Evolutionary conservation across 2,329 filamentous ascomycete species (phyloP).

Genomic region (Exophiala xenobiotica): DNA sequence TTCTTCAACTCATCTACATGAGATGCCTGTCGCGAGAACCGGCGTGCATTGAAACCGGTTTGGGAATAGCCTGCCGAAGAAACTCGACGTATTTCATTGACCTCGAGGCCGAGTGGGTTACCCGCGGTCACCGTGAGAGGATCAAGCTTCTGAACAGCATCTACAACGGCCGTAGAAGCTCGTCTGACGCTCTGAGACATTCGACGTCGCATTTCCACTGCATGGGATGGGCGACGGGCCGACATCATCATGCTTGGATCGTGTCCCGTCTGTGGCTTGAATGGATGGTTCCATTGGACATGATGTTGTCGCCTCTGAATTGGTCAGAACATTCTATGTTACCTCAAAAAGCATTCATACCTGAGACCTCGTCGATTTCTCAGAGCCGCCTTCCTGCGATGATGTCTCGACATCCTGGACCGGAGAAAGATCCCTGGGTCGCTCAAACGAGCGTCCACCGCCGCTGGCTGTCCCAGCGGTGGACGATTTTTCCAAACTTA

Average conservation of each 20-base stretch:
- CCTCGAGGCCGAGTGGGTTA: constrained; percentile 19
- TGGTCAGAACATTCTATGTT: neutral
- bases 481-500: neutral
- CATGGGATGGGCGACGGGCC: neutral
- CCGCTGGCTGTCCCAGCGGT: neutral
- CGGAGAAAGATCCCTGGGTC: neutral
- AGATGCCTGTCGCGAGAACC: constrained; percentile 5
- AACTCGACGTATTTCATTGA: constrained; percentile 22
- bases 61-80: constrained; percentile 20
- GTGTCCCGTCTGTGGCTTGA: neutral
- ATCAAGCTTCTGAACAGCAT: constrained; percentile 19
- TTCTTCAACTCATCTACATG: neutral
- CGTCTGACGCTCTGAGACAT: constrained; percentile 15
- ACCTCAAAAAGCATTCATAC: neutral
- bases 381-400: neutral
- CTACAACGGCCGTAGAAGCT: constrained; percentile 14
- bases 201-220: constrained; percentile 7
- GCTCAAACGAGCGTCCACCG: neutral
- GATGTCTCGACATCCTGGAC: neutral
- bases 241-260: neutral
- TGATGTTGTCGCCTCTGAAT: neutral
- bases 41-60: constrained; percentile 18
- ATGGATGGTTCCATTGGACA: constrained; percentile 5
- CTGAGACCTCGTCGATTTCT: neutral
- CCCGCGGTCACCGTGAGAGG: constrained; percentile 17